These are phyloP conservation scores for Linanthus parryae DNA, from an alignment of 148 eudicot genomes.

Conservation along the genomic window DNA sequence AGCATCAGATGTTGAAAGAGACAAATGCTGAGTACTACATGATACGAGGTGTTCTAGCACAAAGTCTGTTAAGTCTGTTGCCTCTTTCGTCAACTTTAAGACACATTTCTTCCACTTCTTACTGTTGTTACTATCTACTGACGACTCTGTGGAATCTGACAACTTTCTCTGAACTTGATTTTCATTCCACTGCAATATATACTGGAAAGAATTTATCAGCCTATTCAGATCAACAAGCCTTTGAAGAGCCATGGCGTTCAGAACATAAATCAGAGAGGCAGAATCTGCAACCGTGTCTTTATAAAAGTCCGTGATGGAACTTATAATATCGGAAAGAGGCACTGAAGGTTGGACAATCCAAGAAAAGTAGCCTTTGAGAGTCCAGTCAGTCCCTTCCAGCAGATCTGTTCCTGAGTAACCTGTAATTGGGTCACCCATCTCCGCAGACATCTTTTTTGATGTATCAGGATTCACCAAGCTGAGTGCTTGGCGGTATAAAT, in stretches of 20 bases:
- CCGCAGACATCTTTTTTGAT: constrained; percentile 54
- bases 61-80: constrained; percentile 53
- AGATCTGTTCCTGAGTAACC: constrained; percentile 61
- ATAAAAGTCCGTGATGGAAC: constrained; percentile 28
- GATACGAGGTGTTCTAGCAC: constrained; percentile 37
- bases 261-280: constrained; percentile 49
- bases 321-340: constrained; percentile 49
- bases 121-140: constrained; percentile 22
- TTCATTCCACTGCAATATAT: constrained; percentile 37
- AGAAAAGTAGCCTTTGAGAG: constrained; percentile 61
- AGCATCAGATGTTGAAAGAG: constrained; percentile 14
- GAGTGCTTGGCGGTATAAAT: constrained; percentile 62
- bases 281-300: constrained; percentile 25
- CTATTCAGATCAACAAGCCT: constrained; percentile 82
- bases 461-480: constrained; percentile 70
- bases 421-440: constrained; percentile 50
- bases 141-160: constrained; percentile 27
- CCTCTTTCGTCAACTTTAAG: constrained; percentile 55
- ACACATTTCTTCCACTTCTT: constrained; percentile 30
- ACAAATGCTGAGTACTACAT: constrained; percentile 21
- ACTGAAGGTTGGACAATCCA: constrained; percentile 61
- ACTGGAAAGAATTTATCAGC: constrained; percentile 58
- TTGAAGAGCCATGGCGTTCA: constrained; percentile 72
- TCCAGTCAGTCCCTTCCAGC: constrained; percentile 44
- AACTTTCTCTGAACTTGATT: constrained; percentile 14